These are phyloP conservation scores for Hortaea sp. DNA, from an alignment of 2,329 filamentous ascomycete species.

Conservation along the genomic window DNA sequence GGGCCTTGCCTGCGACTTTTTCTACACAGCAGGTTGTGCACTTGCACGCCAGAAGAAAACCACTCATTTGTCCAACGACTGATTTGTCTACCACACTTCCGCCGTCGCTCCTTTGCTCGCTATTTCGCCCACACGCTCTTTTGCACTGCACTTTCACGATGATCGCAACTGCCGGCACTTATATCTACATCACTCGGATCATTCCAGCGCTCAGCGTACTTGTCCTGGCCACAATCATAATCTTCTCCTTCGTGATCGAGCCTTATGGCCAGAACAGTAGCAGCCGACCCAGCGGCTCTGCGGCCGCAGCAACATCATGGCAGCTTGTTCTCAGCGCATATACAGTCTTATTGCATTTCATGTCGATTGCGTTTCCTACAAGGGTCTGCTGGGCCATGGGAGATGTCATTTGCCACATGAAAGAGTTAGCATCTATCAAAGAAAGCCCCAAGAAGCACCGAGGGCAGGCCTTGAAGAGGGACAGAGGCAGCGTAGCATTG, in stretches of 20 bases:
- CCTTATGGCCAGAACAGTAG: constrained; percentile 17
- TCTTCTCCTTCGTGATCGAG: constrained; percentile 18
- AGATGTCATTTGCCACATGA: constrained; percentile 39
- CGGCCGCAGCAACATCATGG: constrained; percentile 18
- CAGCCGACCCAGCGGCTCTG: constrained; percentile 15
- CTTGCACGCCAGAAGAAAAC: too few relatives aligned
- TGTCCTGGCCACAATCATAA: constrained; percentile 14
- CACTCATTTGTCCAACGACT: too few relatives aligned
- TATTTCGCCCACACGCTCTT: too few relatives aligned
- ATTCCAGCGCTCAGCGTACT: constrained; percentile 20
- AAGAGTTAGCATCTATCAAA: constrained; percentile 9
- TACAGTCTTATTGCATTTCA: constrained; percentile 52
- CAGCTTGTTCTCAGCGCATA: constrained; percentile 38
- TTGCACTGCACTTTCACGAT: too few relatives aligned
- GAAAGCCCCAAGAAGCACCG: constrained; percentile 7
- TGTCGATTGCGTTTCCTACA: constrained; percentile 54
- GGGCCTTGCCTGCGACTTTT: too few relatives aligned
- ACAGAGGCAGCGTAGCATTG: constrained; percentile 12
- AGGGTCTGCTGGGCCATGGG: constrained; percentile 53
- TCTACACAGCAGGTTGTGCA: too few relatives aligned
- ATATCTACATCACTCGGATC: constrained; percentile 18
- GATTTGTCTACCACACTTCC: too few relatives aligned
- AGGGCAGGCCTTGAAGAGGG: constrained; percentile 8
- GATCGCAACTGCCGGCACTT: constrained; percentile 3
- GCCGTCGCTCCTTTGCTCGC: too few relatives aligned